These are phyloP conservation scores for Auxenochlorella pyrenoidosa DNA, from an alignment of 139 green algal species.

Conservation along the genomic window DNA sequence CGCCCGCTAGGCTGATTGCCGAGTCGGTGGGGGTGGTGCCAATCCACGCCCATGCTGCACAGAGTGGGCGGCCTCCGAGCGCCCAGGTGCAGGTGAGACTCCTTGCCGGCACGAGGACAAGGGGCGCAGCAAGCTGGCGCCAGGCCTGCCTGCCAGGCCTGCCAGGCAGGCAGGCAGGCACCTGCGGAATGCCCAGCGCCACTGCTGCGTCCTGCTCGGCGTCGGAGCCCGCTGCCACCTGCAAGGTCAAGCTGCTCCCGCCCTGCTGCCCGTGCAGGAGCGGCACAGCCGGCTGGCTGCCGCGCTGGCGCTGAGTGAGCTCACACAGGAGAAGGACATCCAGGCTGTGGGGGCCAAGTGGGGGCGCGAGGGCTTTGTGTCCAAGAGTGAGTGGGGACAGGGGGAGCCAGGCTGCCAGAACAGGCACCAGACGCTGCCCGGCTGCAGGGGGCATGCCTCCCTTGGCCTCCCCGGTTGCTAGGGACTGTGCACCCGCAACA, in stretches of 20 bases:
- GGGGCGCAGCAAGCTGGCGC: too few species aligned
- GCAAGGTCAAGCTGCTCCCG: background rate
- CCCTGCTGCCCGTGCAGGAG: background rate
- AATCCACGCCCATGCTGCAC: constrained; percentile 7
- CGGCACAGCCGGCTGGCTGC: constrained; percentile 62
- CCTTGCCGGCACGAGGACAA: background rate
- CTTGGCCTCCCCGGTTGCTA: background rate
- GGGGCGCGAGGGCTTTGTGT: constrained; percentile 41
- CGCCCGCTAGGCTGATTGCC: background rate
- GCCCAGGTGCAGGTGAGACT: constrained; percentile 27
- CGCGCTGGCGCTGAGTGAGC: constrained; percentile 49
- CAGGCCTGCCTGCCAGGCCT: too few species aligned
- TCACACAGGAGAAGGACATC: constrained; percentile 52
- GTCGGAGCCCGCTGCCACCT: too few species aligned
- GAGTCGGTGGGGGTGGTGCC: background rate
- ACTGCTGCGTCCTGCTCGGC: too few species aligned
- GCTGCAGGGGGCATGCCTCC: background rate
- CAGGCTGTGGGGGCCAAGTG: constrained; percentile 49
- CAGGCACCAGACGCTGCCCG: too few species aligned
- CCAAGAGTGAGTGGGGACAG: background rate
- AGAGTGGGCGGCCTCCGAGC: background rate
- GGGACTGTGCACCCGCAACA: background rate
- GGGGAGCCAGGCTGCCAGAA: too few species aligned
- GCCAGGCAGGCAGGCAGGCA: too few species aligned
- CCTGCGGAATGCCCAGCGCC: too few species aligned